Evolutionary conservation across 306 rosid species (phyloP), one percentile per base, ranked within the genome.

Genomic region (Acacia confusa): DNA sequence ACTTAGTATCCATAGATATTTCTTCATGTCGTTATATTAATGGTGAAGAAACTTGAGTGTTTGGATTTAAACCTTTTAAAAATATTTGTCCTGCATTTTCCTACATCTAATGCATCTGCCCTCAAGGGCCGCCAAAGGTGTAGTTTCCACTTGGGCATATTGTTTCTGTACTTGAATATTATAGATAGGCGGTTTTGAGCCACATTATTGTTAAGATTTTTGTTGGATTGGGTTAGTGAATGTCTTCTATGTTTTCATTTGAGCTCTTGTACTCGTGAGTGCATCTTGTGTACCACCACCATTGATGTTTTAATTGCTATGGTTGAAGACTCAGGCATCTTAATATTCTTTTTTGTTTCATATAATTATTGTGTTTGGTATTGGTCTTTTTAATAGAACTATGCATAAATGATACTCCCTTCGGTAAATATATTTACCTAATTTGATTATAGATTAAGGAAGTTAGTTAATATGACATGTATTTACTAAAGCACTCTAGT

Each of bases 121-220:
- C 22, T 36, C 17, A 38, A 68, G 73, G 50, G 15, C 17, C 50
- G n/a, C 48, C 73, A 40, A 17, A 38, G 48, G 30, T 10, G 48
- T 68, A 36, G 50, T 50, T 28, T 34, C 60, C 55, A 27, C 19
- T 36, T 72, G 71, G 77, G 17, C 61, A 66, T 81, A 74, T 68
- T 40, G 78, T 58, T 45, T 47, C 68, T 45, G 74, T 44, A 28
- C 34, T 74, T 61, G 36, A 57, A 36, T 69, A 41, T 28, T 61
- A 20, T 68, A 40, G 5, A 52, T 44, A 38, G 75, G 83, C 27
- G 61, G 27, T 28, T 61, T 82, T 78, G 75, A 66, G 83, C 73
- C 68, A 24, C 78, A 60, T 48, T 27, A 48, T 48, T n/a, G 52
- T 50, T 43, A 4, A 48, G 9, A 28, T 48, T 28, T 70, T 47